phyloP scores from a whole-genome alignment of 768 basidiomycete species.

The Cantharellus anzutake region DNA sequence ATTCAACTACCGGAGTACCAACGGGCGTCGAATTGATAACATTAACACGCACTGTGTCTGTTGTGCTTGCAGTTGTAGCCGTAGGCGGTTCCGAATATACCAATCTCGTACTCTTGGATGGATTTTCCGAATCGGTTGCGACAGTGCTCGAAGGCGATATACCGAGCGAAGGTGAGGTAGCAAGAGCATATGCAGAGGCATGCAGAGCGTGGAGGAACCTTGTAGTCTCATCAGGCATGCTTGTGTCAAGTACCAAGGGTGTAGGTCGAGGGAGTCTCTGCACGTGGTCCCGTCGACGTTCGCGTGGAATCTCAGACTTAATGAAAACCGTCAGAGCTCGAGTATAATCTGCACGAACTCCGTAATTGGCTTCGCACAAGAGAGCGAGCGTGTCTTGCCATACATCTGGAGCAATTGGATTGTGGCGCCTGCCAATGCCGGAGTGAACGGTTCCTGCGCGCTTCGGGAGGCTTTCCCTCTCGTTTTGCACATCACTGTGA shows the following conservation, averaged over 20 bases:
- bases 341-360: slow-evolving; percentile 65
- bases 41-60: slow-evolving; percentile 10
- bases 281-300: slow-evolving; percentile 14
- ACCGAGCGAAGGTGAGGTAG: slow-evolving; percentile 48
- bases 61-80: too few relatives aligned
- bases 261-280: slow-evolving; percentile 32
- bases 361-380: slow-evolving; percentile 57
- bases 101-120: not conserved
- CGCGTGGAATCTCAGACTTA: slow-evolving; percentile 45
- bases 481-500: not conserved
- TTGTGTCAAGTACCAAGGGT: slow-evolving; percentile 20
- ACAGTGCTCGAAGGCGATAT: slow-evolving; percentile 13
- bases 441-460: not conserved
- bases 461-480: not conserved
- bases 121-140: slow-evolving; percentile 3
- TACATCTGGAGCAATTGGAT: slow-evolving; percentile 50
- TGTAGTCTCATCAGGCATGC: slow-evolving; percentile 29
- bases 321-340: slow-evolving; percentile 58
- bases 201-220: slow-evolving; percentile 66
- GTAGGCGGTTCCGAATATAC: not conserved
- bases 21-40: slow-evolving; percentile 16
- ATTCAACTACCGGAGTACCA: not conserved
- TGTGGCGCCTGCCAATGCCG: slow-evolving; percentile 8
- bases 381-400: slow-evolving; percentile 85
- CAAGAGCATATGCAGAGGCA: slow-evolving; percentile 63